Percentiles rank a stretch among this genome's conserved stretches.
Conservation (phyloP, 192 early-diverging fungal genomes). For the Diversispora epigaea region DNA sequence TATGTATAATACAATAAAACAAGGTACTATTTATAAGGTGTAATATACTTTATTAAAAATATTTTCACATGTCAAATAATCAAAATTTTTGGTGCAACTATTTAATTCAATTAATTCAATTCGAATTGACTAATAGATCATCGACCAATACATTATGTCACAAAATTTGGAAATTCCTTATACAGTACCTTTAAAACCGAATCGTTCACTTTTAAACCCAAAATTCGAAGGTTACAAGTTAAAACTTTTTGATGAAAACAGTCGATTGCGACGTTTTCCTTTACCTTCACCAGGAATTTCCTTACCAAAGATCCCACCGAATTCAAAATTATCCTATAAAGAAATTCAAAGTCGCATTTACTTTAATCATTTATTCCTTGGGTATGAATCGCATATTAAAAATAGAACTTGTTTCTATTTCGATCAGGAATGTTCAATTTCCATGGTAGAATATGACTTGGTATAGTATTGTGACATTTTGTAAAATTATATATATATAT, state of each 20-base stretch:
- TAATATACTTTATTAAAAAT: no score
- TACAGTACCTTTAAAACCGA: background rate
- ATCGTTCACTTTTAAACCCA: conserved; percentile 48
- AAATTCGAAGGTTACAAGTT: conserved; percentile 77
- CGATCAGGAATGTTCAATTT: conserved; percentile 39
- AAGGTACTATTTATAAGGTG: no score
- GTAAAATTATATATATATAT: background rate
- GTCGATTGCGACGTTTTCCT: conserved; percentile 23
- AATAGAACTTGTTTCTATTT: conserved; percentile 41
- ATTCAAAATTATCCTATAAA: conserved; percentile 59
- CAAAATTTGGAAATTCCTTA: background rate
- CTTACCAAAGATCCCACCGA: conserved; percentile 43
- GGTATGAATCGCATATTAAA: conserved; percentile 31
- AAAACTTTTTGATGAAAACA: conserved; percentile 48
- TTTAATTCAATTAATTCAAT: no score
- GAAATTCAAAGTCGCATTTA: conserved; percentile 62
- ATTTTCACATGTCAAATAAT: no score
- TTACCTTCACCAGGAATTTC: conserved; percentile 39
- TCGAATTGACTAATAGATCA: no score
- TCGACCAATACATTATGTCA: no score
- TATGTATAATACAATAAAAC: no score
- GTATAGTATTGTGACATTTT: conserved; percentile 25
- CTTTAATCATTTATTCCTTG: conserved; percentile 65
- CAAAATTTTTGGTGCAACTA: no score
- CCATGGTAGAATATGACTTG: conserved; percentile 40